Conservation (phyloP, 495 filamentous ascomycete species). For the Penicillium cosmopolitanum region DNA sequence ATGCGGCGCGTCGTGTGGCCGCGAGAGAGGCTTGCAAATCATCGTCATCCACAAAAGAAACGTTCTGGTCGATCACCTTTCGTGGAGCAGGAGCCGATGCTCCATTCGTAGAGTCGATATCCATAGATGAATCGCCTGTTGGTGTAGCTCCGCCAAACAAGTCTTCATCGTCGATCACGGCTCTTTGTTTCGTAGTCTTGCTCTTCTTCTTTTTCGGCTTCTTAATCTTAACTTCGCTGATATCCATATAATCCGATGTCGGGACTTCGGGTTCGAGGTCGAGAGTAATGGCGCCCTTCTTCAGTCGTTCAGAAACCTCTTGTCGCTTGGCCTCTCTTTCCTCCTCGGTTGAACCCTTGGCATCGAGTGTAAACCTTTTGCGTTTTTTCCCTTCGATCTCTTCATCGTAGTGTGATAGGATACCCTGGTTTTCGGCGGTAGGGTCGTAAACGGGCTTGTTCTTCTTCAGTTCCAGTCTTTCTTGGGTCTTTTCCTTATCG, state of each 20-base stretch:
- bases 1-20: slow-evolving; percentile 72
- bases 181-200: slow-evolving; percentile 71
- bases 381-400: slow-evolving; percentile 91
- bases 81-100: slow-evolving; percentile 43
- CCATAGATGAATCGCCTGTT: slow-evolving; percentile 65
- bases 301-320: slow-evolving; percentile 61
- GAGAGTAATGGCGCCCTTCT: slow-evolving; percentile 72
- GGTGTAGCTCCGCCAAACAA: slow-evolving; percentile 56
- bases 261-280: slow-evolving; percentile 69
- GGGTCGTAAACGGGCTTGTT: slow-evolving; percentile 90
- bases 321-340: slow-evolving; percentile 61
- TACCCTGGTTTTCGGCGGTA: slow-evolving; percentile 62
- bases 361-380: slow-evolving; percentile 85
- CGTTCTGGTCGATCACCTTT: slow-evolving; percentile 66
- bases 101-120: slow-evolving; percentile 65
- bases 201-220: slow-evolving; percentile 94
- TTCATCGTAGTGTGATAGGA: slow-evolving; percentile 92
- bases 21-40: slow-evolving; percentile 87
- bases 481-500: slow-evolving; percentile 75
- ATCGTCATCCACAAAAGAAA: slow-evolving; percentile 86
- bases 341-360: slow-evolving; percentile 68
- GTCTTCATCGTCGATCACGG: slow-evolving; percentile 75
- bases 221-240: slow-evolving; percentile 82
- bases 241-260: slow-evolving; percentile 84
- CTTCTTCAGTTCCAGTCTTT: slow-evolving; percentile 86